Conservation (phyloP, 139 green algal species). For the Eudorina sp. region DNA sequence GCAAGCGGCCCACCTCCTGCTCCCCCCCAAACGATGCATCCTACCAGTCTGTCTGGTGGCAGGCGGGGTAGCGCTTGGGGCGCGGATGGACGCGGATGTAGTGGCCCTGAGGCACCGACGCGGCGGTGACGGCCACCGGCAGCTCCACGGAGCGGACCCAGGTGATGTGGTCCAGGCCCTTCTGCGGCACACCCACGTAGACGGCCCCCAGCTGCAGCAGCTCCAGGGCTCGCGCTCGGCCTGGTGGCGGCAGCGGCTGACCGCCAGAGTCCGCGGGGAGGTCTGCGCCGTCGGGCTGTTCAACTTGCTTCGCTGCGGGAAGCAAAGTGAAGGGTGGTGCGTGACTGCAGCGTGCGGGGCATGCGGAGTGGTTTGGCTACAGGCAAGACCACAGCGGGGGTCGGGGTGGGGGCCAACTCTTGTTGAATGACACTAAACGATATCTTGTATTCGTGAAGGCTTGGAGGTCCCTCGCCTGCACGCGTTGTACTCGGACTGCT, state of each 20-base stretch:
- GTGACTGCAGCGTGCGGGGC: not conserved
- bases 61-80: conserved; percentile 52
- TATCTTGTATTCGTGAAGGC: not conserved
- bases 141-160: conserved; percentile 33
- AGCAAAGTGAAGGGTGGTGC: not conserved
- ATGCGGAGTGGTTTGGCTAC: not conserved
- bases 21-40: too few species aligned
- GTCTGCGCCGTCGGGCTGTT: not conserved
- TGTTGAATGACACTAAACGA: not conserved
- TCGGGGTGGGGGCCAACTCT: not conserved
- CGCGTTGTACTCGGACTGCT: too few species aligned
- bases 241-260: not conserved
- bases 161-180: conserved; percentile 27
- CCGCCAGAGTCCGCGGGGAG: not conserved
- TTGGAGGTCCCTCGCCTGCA: too few species aligned
- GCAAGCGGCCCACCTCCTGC: too few species aligned
- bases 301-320: not conserved
- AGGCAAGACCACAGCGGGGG: not conserved
- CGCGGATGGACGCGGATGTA: conserved; percentile 43
- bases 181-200: not conserved
- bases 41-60: conserved; percentile 44
- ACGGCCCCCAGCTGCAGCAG: conserved; percentile 32
- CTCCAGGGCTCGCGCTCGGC: conserved; percentile 30
- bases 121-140: not conserved
- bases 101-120: not conserved